Evolutionary conservation across 73 alveolate genomes (phyloP), one percentile per base, ranked within the genome.

Genomic region (Urostyla sp.): DNA sequence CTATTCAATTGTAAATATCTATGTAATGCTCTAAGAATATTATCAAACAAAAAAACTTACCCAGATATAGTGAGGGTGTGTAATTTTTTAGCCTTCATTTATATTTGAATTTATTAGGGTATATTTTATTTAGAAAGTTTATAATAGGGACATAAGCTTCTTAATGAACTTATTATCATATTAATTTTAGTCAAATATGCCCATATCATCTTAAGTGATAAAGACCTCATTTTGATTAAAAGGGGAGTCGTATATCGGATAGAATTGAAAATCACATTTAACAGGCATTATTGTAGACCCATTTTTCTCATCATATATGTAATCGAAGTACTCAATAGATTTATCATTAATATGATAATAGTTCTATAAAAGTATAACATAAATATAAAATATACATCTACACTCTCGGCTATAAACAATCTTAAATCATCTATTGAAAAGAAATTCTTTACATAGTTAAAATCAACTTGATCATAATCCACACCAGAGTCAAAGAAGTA

Each of bases 11-110:
- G 72, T 90, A 61, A 75, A 67, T 7, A 36, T 56, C 74, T 88
- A 80, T n/a, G 23, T 88, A 34, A 88, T 83, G 35, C 13, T 55
- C 94, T 89, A 87, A 6, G 79, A 78, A 24, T 85, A 87, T 56
- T n/a, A 69, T 75, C 35, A 72, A 44, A 78, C 78, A 46, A 56
- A 69, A 78, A 49, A 66, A 75, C 56, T 80, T 83, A 66, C 69
- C 83, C 72, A 36, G 24, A 2, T 69, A 49, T 6, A 88, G 67
- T 81, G 82, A 78, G 44, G 91, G 67, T 73, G 60, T 72, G 40
- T 10, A 24, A 24, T 63, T 27, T 57, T 60, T 1, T 43, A 27
- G 1, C 28, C 4, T 11, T 18, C 1, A 40, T 63, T 60, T 38
- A 40, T 43, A 1, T 43, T 21, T 43, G 37, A 43, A 28, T 21